Evolutionary conservation across 2,329 filamentous ascomycete genomes (phyloP).

Genomic region (Beauveria scarabaeidicola): DNA sequence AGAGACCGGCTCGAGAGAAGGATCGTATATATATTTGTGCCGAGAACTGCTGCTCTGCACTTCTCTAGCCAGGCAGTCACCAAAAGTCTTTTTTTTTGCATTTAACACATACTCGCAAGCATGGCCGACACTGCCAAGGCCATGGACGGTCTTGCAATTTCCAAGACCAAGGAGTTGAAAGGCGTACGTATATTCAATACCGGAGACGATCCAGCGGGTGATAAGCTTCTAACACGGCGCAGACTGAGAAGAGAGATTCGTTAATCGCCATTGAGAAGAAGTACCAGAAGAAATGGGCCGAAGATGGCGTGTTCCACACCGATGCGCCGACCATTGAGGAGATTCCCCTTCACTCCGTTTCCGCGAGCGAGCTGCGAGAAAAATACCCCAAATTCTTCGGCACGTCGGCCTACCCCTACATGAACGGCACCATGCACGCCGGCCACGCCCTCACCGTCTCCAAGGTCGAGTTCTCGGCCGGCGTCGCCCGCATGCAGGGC

Average conservation of each 20-base stretch:
- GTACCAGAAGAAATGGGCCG: slow-evolving; percentile 63
- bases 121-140: slow-evolving; percentile 41
- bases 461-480: slow-evolving; percentile 88
- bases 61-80: background rate
- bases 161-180: slow-evolving; percentile 54
- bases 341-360: slow-evolving; percentile 65
- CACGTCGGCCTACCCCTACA: slow-evolving; percentile 49
- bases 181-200: slow-evolving; percentile 32
- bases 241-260: slow-evolving; percentile 82
- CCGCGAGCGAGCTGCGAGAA: slow-evolving; percentile 65
- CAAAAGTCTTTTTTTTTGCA: background rate
- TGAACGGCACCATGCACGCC: slow-evolving; percentile 83
- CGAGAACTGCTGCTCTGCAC: background rate
- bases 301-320: slow-evolving; percentile 62
- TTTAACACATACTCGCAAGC: slow-evolving; percentile 16
- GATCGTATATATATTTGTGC: background rate
- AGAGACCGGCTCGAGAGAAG: background rate
- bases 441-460: slow-evolving; percentile 87
- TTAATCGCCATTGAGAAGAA: slow-evolving; percentile 81
- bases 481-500: slow-evolving; percentile 84
- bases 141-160: slow-evolving; percentile 43
- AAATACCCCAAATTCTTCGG: slow-evolving; percentile 89
- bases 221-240: slow-evolving; percentile 15
- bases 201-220: no score
- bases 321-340: slow-evolving; percentile 75